Percentiles rank a stretch among this genome's conserved stretches.
Conservation (phyloP, 2,329 filamentous ascomycete genomes). For the Pezicula carpinea region DNA sequence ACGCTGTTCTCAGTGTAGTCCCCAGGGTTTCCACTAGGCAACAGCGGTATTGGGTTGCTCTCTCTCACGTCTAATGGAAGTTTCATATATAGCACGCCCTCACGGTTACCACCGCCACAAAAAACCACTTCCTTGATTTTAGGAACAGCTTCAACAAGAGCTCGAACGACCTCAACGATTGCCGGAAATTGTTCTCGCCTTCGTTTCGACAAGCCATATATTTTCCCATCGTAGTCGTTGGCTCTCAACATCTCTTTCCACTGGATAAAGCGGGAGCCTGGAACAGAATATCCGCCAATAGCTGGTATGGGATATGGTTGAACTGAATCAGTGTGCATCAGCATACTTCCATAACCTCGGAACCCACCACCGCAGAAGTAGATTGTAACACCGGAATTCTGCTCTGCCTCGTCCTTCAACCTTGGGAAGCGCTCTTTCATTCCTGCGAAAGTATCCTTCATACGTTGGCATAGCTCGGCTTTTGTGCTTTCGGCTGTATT, state of each 20-base stretch:
- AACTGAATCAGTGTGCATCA: constrained; percentile 73
- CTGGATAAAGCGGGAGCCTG: constrained; percentile 54
- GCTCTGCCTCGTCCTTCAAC: constrained; percentile 42
- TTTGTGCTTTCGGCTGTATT: constrained; percentile 39
- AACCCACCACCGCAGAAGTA: constrained; percentile 91
- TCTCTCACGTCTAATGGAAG: constrained; percentile 56
- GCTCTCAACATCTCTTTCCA: constrained; percentile 46
- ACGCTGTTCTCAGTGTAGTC: constrained; percentile 33
- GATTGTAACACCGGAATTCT: constrained; percentile 53
- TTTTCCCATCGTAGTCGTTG: constrained; percentile 49
- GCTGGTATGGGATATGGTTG: constrained; percentile 78
- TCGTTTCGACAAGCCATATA: constrained; percentile 76
- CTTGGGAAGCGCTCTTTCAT: constrained; percentile 43
- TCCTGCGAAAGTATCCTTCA: constrained; percentile 56
- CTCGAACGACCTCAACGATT: constrained; percentile 74
- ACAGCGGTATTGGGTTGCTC: constrained; percentile 55
- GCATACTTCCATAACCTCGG: constrained; percentile 82
- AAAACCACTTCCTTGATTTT: constrained; percentile 72
- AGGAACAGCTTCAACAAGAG: constrained; percentile 65
- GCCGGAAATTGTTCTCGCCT: constrained; percentile 79
- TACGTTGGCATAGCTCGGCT: constrained; percentile 43
- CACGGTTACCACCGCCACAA: constrained; percentile 81
- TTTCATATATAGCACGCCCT: constrained; percentile 74
- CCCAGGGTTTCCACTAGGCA: constrained; percentile 18
- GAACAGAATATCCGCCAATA: constrained; percentile 72